A percentile compares a stretch with the other conserved stretches of the same genome.
Evolutionary conservation across 169 alveolate genomes (phyloP).

Genomic region (Plasmodium billcollinsi): DNA sequence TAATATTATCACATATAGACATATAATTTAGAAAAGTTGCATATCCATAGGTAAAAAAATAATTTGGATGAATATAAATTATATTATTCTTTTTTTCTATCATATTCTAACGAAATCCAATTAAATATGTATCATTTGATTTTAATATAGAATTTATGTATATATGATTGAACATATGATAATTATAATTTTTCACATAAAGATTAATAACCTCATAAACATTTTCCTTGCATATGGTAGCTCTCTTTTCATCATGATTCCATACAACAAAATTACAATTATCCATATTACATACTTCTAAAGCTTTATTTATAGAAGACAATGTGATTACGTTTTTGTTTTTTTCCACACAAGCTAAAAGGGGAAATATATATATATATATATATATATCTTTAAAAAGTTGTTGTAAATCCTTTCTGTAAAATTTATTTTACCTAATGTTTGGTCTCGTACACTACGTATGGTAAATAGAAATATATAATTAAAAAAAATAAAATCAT

Average conservation of each 20-base stretch:
- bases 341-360: slow-evolving; percentile 54
- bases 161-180: background rate
- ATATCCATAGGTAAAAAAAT: slow-evolving; percentile 68
- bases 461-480: background rate
- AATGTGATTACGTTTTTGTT: slow-evolving; percentile 24
- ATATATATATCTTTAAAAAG: background rate
- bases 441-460: slow-evolving; percentile 53
- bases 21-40: slow-evolving; percentile 71
- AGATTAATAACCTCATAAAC: slow-evolving; percentile 17
- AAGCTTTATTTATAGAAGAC: slow-evolving; percentile 48
- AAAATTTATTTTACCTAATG: slow-evolving; percentile 35
- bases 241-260: slow-evolving; percentile 55
- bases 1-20: slow-evolving; percentile 72
- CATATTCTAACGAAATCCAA: slow-evolving; percentile 6
- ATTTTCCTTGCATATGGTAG: slow-evolving; percentile 34
- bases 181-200: no score
- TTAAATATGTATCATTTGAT: no score
- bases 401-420: background rate
- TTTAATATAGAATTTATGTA: background rate
- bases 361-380: background rate
- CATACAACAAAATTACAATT: slow-evolving; percentile 63
- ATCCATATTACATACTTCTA: slow-evolving; percentile 49
- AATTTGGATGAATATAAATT: slow-evolving; percentile 63
- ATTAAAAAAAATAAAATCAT: background rate
- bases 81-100: slow-evolving; percentile 33